Evolutionary conservation across 2,329 filamentous ascomycete genomes (phyloP).

Genomic region (Aspergillus sp.): DNA sequence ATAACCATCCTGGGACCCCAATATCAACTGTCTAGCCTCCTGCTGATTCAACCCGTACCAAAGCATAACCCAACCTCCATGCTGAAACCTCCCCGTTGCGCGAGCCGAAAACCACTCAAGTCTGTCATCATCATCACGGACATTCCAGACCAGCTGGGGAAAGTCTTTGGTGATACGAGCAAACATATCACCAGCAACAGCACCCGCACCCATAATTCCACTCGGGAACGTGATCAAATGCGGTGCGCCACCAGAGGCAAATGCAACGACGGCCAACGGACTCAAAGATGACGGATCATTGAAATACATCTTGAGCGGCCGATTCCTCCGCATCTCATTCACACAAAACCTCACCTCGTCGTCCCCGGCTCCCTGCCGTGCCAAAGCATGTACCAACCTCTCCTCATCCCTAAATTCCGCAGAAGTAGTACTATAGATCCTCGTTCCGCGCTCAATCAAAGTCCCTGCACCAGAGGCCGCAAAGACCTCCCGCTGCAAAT

Average conservation of each 20-base stretch:
- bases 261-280: slow-evolving; percentile 83
- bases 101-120: slow-evolving; percentile 98
- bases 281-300: slow-evolving; percentile 78
- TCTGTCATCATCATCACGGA: slow-evolving; percentile 93
- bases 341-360: slow-evolving; percentile 85
- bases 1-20: slow-evolving; percentile 69
- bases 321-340: slow-evolving; percentile 70
- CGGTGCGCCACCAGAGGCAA: slow-evolving; percentile 63
- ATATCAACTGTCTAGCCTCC: slow-evolving; percentile 79
- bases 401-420: slow-evolving; percentile 73
- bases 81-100: slow-evolving; percentile 85
- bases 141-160: slow-evolving; percentile 88
- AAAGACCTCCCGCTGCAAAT: slow-evolving; percentile 94
- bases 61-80: slow-evolving; percentile 86
- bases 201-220: slow-evolving; percentile 77
- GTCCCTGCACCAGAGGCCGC: slow-evolving; percentile 95
- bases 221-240: slow-evolving; percentile 87
- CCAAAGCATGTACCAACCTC: slow-evolving; percentile 77
- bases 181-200: slow-evolving; percentile 94
- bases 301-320: slow-evolving; percentile 88
- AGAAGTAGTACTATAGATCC: slow-evolving; percentile 72
- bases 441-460: slow-evolving; percentile 86
- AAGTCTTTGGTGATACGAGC: slow-evolving; percentile 91
- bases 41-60: slow-evolving; percentile 86
- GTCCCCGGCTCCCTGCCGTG: slow-evolving; percentile 79